Percentiles rank a stretch among this genome's conserved stretches.
These are phyloP conservation scores for Phytophthora multivora DNA, from an alignment of 352 stramenopile species.

Conservation along the genomic window DNA sequence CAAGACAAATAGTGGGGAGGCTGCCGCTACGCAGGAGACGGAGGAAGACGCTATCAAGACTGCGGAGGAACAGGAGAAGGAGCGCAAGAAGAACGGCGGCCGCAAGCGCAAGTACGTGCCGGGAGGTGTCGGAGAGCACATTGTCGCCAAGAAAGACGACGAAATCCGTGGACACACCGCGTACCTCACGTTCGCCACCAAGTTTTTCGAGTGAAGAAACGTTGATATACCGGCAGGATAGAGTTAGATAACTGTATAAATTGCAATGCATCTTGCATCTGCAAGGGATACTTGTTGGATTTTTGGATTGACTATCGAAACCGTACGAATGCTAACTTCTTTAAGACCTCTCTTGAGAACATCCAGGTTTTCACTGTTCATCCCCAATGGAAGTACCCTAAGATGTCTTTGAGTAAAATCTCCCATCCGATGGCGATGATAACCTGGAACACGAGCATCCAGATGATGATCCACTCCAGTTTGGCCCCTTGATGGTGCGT, in stretches of 20 bases:
- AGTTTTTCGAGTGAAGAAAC: slow-evolving; percentile 65
- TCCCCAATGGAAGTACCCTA: slow-evolving; percentile 66
- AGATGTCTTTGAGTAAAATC: slow-evolving; percentile 81
- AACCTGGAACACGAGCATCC: slow-evolving; percentile 90
- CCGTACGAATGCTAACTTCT: too few species aligned
- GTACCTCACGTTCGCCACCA: slow-evolving; percentile 87
- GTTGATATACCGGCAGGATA: slow-evolving; percentile 6
- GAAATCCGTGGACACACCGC: slow-evolving; percentile 88
- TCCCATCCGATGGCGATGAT: slow-evolving; percentile 85
- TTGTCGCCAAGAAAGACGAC: slow-evolving; percentile 85
- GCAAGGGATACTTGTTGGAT: not conserved
- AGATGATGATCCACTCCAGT: slow-evolving; percentile 95
- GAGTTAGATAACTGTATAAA: slow-evolving; percentile 37
- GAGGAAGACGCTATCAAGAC: slow-evolving; percentile 6
- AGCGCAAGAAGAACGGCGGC: slow-evolving; percentile 34
- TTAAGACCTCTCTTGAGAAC: too few species aligned
- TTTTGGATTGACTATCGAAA: not conserved
- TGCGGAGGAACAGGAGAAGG: slow-evolving; percentile 32
- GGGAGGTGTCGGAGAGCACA: slow-evolving; percentile 57
- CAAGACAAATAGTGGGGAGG: slow-evolving; percentile 17
- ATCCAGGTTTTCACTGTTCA: not conserved
- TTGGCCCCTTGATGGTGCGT: slow-evolving; percentile 86
- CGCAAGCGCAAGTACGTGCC: slow-evolving; percentile 64
- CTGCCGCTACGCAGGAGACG: slow-evolving; percentile 3
- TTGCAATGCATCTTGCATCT: slow-evolving; percentile 21